A percentile compares a stretch with the other conserved stretches of the same genome.
These are phyloP conservation scores for Fusarium nematophilum DNA, from an alignment of 2,329 filamentous ascomycete species.

Conservation along the genomic window DNA sequence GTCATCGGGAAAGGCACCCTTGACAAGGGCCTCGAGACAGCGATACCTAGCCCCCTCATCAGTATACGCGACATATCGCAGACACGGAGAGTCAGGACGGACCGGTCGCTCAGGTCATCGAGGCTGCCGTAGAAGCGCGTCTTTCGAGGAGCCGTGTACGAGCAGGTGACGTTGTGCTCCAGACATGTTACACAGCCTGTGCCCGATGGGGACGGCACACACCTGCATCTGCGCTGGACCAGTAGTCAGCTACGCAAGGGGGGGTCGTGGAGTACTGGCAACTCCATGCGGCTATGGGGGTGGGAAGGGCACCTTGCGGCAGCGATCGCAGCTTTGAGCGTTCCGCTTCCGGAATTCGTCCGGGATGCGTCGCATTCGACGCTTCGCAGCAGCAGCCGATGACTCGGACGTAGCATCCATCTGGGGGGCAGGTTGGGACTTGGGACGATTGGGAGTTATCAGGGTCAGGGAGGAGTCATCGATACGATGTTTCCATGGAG, in stretches of 20 bases:
- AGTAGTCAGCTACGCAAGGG: conserved; percentile 4
- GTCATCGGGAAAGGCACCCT: conserved; percentile 49
- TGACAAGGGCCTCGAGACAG: conserved; percentile 52
- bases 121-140: conserved; percentile 53
- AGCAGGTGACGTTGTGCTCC: conserved; percentile 48
- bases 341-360: conserved; percentile 50
- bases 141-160: conserved; percentile 50
- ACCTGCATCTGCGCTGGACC: conserved; percentile 50
- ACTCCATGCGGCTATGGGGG: not conserved
- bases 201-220: conserved; percentile 45
- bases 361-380: conserved; percentile 48
- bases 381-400: conserved; percentile 39
- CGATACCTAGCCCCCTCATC: conserved; percentile 42
- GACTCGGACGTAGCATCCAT: conserved; percentile 27
- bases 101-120: conserved; percentile 52
- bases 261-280: too few relatives aligned
- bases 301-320: conserved; percentile 43
- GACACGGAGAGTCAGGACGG: not conserved
- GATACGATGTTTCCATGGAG: conserved; percentile 30
- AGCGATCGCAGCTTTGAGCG: conserved; percentile 52
- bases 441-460: not conserved
- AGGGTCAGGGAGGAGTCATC: conserved; percentile 21
- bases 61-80: not conserved
- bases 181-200: conserved; percentile 48
- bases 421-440: not conserved